phyloP scores from a whole-genome alignment of 257 asterid species.

The Rehmannia glutinosa region DNA sequence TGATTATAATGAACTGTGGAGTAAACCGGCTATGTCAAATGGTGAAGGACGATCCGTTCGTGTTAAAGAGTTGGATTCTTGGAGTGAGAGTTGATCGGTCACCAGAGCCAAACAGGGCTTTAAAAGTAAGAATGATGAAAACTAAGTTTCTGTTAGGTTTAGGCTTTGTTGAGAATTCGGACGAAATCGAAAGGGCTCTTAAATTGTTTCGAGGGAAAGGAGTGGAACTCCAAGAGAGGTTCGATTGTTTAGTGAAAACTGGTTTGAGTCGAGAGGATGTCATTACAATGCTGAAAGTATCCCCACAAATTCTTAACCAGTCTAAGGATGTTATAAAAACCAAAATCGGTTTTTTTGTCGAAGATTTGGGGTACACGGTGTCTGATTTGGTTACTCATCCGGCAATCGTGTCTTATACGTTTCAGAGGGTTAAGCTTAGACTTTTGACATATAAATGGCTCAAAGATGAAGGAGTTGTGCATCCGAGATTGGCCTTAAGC shows the following conservation, averaged over 20 bases:
- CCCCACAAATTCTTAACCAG: conserved; percentile 62
- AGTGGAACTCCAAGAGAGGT: conserved; percentile 61
- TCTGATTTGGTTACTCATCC: conserved; percentile 44
- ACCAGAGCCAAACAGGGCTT: conserved; percentile 18
- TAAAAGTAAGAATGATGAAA: conserved; percentile 34
- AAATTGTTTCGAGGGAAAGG: conserved; percentile 55
- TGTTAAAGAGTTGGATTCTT: conserved; percentile 42
- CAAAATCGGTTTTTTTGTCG: conserved; percentile 43
- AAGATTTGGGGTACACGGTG: conserved; percentile 45
- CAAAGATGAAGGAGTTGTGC: conserved; percentile 32
- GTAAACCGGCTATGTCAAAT: conserved; percentile 30
- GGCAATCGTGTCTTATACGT: conserved; percentile 32
- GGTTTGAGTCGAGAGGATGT: conserved; percentile 50
- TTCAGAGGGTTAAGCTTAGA: conserved; percentile 48
- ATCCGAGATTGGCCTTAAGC: conserved; percentile 47
- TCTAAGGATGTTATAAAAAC: conserved; percentile 41
- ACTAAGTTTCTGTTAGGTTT: conserved; percentile 43
- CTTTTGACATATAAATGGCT: conserved; percentile 68
- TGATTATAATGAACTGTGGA: conserved; percentile 29
- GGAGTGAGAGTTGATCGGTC: conserved; percentile 31
- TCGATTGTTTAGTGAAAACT: conserved; percentile 45
- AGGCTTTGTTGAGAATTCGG: conserved; percentile 54
- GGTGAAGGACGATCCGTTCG: conserved; percentile 44
- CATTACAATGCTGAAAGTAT: conserved; percentile 33
- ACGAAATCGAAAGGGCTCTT: conserved; percentile 46